phyloP scores from a whole-genome alignment of 139 green algal genomes.

The Tetraselmis striata region DNA sequence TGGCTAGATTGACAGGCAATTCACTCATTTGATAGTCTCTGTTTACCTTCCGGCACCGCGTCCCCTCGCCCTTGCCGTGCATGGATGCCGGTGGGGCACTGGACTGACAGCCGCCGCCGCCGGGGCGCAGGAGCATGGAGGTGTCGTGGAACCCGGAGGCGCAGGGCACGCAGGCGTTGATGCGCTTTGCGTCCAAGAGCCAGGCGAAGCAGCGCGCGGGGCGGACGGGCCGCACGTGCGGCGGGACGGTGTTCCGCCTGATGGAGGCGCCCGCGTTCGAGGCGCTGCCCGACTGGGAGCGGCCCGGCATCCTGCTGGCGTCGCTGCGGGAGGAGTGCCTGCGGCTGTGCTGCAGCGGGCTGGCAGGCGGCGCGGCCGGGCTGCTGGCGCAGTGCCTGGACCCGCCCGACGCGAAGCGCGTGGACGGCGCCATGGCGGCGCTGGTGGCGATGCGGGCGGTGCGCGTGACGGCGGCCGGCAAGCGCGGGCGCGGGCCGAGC shows the following conservation, averaged over 20 bases:
- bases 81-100: too few relatives aligned
- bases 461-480: neutral
- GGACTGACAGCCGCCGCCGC: too few relatives aligned
- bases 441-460: neutral
- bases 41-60: too few relatives aligned
- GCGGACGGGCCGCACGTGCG: constrained; percentile 27
- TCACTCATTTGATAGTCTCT: too few relatives aligned
- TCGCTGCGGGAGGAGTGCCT: constrained; percentile 18
- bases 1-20: too few relatives aligned
- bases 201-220: constrained; percentile 24
- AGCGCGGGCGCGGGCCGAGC: neutral
- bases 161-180: neutral
- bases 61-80: too few relatives aligned
- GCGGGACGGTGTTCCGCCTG: constrained; percentile 21
- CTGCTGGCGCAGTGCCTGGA: constrained; percentile 30
- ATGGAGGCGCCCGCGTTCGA: neutral
- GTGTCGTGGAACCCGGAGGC: neutral
- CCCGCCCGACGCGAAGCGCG: constrained; percentile 11
- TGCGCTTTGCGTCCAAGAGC: neutral
- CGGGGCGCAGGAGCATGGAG: neutral
- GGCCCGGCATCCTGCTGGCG: constrained; percentile 13
- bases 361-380: constrained; percentile 10
- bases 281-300: constrained; percentile 4
- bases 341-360: constrained; percentile 11
- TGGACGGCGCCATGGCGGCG: constrained; percentile 11